Conservation (phyloP, 441 rosid species). For the Daphne laureola region DNA sequence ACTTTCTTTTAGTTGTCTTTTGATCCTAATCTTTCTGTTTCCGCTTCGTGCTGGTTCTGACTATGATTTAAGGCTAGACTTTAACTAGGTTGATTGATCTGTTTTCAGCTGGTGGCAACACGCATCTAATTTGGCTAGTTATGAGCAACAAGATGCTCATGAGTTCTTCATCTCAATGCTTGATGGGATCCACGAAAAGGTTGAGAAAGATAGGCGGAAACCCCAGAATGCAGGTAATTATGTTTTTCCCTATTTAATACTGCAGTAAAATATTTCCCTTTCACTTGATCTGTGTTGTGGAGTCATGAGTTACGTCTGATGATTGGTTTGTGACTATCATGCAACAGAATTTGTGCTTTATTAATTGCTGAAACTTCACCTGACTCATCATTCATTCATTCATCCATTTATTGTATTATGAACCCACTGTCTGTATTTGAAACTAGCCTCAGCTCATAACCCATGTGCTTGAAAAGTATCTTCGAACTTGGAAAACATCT, state of each 20-base stretch:
- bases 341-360: background rate
- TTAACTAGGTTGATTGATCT: constrained; percentile 6
- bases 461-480: no score
- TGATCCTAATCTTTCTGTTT: no score
- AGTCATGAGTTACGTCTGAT: no score
- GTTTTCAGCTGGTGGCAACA: constrained; percentile 80
- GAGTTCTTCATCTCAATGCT: constrained; percentile 82
- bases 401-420: no score
- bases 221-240: constrained; percentile 33
- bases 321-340: no score
- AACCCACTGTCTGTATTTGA: no score
- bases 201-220: constrained; percentile 39
- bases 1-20: background rate
- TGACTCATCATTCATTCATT: no score
- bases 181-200: constrained; percentile 72
- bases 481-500: no score
- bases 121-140: constrained; percentile 65
- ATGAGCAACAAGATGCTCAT: constrained; percentile 77
- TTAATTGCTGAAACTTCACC: constrained; percentile 3
- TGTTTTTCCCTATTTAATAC: background rate
- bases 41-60: background rate
- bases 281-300: background rate
- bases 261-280: background rate
- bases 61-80: background rate
- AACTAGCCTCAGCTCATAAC: no score